A percentile compares a stretch with the other conserved stretches of the same genome.
These are phyloP conservation scores for Alternaria sp. DNA, from an alignment of 2,329 filamentous ascomycete species.

Conservation along the genomic window DNA sequence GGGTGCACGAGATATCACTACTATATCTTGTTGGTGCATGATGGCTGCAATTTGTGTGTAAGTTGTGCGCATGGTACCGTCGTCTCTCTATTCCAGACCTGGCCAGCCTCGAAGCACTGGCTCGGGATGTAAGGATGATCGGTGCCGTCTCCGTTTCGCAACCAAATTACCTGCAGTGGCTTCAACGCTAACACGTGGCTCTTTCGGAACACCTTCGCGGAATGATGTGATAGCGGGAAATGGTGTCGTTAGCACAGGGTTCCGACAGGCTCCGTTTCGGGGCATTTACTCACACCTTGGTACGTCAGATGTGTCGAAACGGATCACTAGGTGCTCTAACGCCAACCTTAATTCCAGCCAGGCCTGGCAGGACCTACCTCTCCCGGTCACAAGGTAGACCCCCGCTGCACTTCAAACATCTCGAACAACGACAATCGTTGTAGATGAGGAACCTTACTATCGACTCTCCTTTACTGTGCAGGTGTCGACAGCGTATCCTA, in stretches of 20 bases:
- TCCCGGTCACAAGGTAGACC: background rate
- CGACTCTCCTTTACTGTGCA: background rate
- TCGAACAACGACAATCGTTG: constrained; percentile 2
- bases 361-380: background rate
- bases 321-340: constrained; percentile 2
- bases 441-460: background rate
- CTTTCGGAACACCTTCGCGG: background rate
- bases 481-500: background rate
- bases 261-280: background rate
- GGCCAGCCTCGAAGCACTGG: background rate
- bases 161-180: background rate
- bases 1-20: background rate
- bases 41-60: background rate
- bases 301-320: constrained; percentile 15
- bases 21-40: background rate
- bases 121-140: background rate
- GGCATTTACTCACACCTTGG: constrained; percentile 8
- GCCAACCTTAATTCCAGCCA: constrained; percentile 5
- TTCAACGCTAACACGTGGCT: background rate
- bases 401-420: background rate
- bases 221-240: background rate
- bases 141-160: background rate
- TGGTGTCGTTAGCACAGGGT: background rate
- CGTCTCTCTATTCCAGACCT: background rate
- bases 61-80: background rate